Conservation (phyloP, 768 basidiomycete genomes). For the Clitopilus passeckerianus region DNA sequence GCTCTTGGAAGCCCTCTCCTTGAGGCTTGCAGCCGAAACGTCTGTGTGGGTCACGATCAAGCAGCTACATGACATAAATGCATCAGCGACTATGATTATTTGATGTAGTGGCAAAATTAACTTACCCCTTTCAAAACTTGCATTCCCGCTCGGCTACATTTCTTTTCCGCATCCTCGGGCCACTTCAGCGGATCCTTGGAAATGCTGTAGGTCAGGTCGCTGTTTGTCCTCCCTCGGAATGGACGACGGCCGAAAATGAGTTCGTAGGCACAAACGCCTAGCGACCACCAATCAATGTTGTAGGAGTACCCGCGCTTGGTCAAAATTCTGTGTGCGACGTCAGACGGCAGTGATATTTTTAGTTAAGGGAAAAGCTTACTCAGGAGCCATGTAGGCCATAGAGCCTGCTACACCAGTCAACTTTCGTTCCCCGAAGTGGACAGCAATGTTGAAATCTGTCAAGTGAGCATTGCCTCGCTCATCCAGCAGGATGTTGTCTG, state of each 20-base stretch:
- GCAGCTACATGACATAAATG: constrained; percentile 47
- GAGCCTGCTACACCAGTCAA: constrained; percentile 93
- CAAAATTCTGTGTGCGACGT: constrained; percentile 50
- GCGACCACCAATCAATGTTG: constrained; percentile 96
- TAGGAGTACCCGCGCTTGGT: constrained; percentile 92
- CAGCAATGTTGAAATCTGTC: constrained; percentile 98
- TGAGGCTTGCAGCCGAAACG: constrained; percentile 80
- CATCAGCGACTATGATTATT: constrained; percentile 1
- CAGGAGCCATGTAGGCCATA: constrained; percentile 98
- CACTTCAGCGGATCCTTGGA: constrained; percentile 82
- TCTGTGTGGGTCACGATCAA: constrained; percentile 79
- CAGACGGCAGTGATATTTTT: constrained; percentile 1
- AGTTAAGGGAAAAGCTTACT: constrained; percentile 36
- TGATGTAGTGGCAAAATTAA: too few species aligned
- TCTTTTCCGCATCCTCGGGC: constrained; percentile 85
- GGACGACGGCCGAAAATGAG: constrained; percentile 89
- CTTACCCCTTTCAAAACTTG: constrained; percentile 77
- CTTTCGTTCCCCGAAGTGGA: constrained; percentile 87
- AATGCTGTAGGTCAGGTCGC: constrained; percentile 89
- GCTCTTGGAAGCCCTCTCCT: constrained; percentile 74
- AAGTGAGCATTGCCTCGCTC: constrained; percentile 94
- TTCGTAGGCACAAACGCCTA: constrained; percentile 91
- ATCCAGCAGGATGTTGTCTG: constrained; percentile 96
- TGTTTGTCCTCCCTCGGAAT: constrained; percentile 91
- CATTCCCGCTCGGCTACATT: constrained; percentile 73